Percentiles rank a stretch among this genome's conserved stretches.
phyloP scores from a whole-genome alignment of 345 rosid species.

The Heritiera littoralis region DNA sequence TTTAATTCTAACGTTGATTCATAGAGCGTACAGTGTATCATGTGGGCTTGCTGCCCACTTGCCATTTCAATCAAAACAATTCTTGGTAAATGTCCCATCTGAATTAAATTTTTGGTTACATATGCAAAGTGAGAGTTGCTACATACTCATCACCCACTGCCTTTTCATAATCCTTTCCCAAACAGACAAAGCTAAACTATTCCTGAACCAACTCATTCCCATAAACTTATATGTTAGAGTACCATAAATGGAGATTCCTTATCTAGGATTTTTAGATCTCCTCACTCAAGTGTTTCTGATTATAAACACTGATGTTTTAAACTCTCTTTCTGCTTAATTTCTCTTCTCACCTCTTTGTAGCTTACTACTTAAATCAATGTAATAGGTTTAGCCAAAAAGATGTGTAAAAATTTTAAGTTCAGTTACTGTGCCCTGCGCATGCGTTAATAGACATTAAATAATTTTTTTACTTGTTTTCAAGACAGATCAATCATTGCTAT shows the following conservation, averaged over 20 bases:
- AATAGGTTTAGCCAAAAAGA: neutral
- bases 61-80: slow-evolving; percentile 6
- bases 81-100: slow-evolving; percentile 10
- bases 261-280: neutral
- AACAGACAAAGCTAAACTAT: neutral
- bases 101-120: slow-evolving; percentile 1
- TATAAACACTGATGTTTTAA: neutral
- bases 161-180: neutral
- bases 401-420: neutral
- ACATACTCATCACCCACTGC: neutral
- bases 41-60: slow-evolving; percentile 17
- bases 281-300: neutral
- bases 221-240: neutral
- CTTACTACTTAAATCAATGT: neutral
- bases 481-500: too few relatives aligned
- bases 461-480: too few relatives aligned
- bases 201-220: neutral
- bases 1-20: neutral
- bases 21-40: neutral
- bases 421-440: neutral
- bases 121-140: neutral
- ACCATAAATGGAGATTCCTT: neutral
- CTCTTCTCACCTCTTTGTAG: neutral
- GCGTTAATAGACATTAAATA: neutral
- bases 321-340: neutral